Percentiles rank a stretch among this genome's conserved stretches.
phyloP scores from a whole-genome alignment of 139 green algal species.

The Pseudopediastrum boryanum region DNA sequence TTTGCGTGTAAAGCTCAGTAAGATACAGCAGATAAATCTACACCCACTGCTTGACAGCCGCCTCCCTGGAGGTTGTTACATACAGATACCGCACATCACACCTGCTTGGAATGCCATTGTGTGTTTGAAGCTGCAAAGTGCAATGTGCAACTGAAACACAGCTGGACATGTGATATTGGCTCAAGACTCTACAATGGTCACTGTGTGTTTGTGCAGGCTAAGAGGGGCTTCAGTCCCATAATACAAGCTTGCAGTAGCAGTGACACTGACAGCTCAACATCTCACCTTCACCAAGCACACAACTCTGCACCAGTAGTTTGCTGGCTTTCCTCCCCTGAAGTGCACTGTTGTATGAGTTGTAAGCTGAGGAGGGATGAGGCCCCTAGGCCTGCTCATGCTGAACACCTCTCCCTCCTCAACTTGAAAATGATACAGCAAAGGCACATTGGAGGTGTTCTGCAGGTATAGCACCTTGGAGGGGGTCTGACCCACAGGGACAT shows the following conservation, averaged over 20 bases:
- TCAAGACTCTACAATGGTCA: not conserved
- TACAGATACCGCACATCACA: not conserved
- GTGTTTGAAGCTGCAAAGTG: not conserved
- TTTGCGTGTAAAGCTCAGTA: not conserved
- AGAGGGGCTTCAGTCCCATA: not conserved
- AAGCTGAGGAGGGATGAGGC: conserved; percentile 41
- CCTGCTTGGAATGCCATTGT: not conserved
- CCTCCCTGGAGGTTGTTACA: no score
- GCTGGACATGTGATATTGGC: not conserved
- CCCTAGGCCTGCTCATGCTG: conserved; percentile 43
- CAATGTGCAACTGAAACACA: not conserved
- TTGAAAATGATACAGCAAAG: conserved; percentile 58
- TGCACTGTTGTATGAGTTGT: conserved; percentile 58
- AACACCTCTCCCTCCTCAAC: conserved; percentile 58
- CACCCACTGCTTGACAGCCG: not conserved
- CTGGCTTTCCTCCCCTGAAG: conserved; percentile 50
- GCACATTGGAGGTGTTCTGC: conserved; percentile 60
- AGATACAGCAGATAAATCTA: not conserved
- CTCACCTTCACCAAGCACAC: conserved; percentile 57
- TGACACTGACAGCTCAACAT: no score
- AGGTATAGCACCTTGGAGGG: conserved; percentile 62
- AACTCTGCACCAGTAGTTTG: conserved; percentile 71
- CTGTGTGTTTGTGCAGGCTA: not conserved
- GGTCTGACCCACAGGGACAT: conserved; percentile 37
- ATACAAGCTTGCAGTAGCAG: no score